Conservation (phyloP, 108 stramenopile genomes). For the Pseudonitzschia multiseries region DNA sequence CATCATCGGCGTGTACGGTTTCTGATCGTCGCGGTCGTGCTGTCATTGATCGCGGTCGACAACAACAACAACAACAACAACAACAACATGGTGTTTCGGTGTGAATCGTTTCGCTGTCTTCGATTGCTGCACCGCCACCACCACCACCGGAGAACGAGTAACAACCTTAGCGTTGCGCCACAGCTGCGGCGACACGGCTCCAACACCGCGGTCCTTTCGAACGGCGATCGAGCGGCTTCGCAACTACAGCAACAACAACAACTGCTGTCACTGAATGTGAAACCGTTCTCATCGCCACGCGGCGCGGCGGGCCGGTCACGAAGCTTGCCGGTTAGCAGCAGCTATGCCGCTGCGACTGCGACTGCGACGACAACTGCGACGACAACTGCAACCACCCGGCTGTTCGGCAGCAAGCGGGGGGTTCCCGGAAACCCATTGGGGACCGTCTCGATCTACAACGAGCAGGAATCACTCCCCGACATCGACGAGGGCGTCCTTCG, state of each 20-base stretch:
- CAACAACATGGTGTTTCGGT: neutral
- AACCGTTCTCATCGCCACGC: no score
- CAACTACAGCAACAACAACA: no score
- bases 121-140: neutral
- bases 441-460: constrained; percentile 42
- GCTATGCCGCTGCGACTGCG: no score
- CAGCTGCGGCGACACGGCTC: no score
- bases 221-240: no score
- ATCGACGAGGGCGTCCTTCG: constrained; percentile 40
- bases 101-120: neutral
- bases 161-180: no score
- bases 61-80: neutral
- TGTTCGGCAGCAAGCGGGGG: constrained; percentile 40
- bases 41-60: neutral
- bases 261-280: no score
- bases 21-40: neutral
- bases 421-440: constrained; percentile 42
- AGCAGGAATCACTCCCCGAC: constrained; percentile 38
- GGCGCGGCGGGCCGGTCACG: no score
- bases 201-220: no score
- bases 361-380: no score
- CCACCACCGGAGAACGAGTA: neutral
- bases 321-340: no score
- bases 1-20: neutral
- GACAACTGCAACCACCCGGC: neutral